Percentiles rank a stretch among this genome's conserved stretches.
These are phyloP conservation scores for Berberis thunbergii DNA, from an alignment of 164 flowering plant species.

Conservation along the genomic window DNA sequence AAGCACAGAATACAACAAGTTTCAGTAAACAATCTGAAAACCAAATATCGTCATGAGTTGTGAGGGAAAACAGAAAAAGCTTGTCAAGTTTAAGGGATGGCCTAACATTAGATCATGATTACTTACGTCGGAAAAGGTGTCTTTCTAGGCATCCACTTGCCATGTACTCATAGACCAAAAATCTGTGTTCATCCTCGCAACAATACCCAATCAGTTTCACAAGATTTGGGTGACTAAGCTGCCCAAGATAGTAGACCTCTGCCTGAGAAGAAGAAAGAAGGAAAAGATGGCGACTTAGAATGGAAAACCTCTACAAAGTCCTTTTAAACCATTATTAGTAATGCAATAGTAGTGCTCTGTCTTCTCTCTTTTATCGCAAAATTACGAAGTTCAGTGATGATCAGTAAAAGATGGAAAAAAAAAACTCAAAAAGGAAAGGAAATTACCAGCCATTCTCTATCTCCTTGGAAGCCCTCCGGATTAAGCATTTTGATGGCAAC, in stretches of 20 bases:
- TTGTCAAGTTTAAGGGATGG: not conserved
- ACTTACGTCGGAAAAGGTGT: constrained; percentile 83
- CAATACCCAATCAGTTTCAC: constrained; percentile 92
- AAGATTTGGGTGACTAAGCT: constrained; percentile 78
- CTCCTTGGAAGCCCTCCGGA: constrained; percentile 82
- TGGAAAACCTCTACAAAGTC: not conserved
- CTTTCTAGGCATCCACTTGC: constrained; percentile 84
- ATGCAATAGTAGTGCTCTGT: not conserved
- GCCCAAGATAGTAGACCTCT: constrained; percentile 84
- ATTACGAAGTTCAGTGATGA: not conserved
- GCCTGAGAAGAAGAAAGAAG: constrained; percentile 43
- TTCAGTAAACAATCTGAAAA: not conserved
- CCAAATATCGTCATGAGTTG: too few relatives aligned
- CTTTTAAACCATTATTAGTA: not conserved
- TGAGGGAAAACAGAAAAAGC: too few relatives aligned
- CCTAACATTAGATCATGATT: too few relatives aligned
- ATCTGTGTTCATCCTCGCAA: constrained; percentile 85
- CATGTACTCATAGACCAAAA: constrained; percentile 90
- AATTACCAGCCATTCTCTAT: constrained; percentile 94
- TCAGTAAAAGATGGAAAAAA: not conserved
- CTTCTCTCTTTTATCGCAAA: not conserved
- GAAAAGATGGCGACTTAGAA: not conserved
- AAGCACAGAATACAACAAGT: not conserved
- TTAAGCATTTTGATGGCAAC: constrained; percentile 92
- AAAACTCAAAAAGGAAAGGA: not conserved